These are phyloP conservation scores for Botrytis hyacinthi DNA, from an alignment of 2,329 filamentous ascomycete species.

Conservation along the genomic window DNA sequence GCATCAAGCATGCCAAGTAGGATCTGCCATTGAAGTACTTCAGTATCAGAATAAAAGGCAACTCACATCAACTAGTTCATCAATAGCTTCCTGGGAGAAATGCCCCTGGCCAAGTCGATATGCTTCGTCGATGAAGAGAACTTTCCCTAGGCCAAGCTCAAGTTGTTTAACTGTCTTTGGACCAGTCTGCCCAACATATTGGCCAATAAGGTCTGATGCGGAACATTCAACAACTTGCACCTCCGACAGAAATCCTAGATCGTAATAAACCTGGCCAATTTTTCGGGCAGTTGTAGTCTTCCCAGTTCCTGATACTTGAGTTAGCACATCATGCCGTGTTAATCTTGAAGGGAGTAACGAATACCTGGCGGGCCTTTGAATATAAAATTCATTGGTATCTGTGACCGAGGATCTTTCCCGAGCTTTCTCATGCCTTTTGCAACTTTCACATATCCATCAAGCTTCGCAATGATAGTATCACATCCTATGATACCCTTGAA, in stretches of 20 bases:
- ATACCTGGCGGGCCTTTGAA: conserved; percentile 59
- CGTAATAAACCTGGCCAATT: conserved; percentile 73
- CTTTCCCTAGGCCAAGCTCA: conserved; percentile 51
- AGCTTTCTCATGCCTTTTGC: conserved; percentile 46
- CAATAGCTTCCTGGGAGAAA: conserved; percentile 63
- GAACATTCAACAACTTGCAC: conserved; percentile 64
- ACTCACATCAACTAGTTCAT: conserved; percentile 59
- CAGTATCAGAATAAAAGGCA: fast-evolving
- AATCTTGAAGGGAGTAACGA: not conserved
- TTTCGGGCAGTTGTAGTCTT: conserved; percentile 72
- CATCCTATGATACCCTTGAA: conserved; percentile 53
- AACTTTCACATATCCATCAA: conserved; percentile 49
- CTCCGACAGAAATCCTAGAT: conserved; percentile 64
- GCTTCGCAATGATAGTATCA: conserved; percentile 47
- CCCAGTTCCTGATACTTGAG: conserved; percentile 53
- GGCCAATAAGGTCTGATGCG: conserved; percentile 64
- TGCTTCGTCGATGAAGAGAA: conserved; percentile 59
- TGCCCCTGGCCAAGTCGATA: conserved; percentile 51
- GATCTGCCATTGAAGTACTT: no score
- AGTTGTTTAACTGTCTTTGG: conserved; percentile 62
- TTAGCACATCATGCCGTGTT: not conserved
- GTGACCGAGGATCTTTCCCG: conserved; percentile 49
- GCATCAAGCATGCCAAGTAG: not conserved
- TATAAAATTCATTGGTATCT: conserved; percentile 57
- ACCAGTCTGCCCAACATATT: conserved; percentile 68